Base-by-base conservation (phyloP, 805 yeast genomes). In the Metschnikowia lochheadii region DNA sequence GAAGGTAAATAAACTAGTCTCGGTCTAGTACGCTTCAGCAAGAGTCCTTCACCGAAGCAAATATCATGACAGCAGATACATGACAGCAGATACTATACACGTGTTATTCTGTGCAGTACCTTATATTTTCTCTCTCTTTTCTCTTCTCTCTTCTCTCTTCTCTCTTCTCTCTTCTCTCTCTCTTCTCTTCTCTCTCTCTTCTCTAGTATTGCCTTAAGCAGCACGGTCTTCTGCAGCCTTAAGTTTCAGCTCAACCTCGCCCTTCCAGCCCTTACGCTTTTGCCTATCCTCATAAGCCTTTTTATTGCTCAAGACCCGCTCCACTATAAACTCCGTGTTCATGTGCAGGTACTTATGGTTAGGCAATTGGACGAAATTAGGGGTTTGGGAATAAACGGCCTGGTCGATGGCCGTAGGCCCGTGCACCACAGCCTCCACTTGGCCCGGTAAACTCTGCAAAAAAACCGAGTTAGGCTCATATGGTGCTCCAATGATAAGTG, bases 211-310 rank as follows among this genome's bases (percentile, higher is more conserved):
- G 8, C 15, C 35, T 33, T 14, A 33, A 5, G 15, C 35, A 33
- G 7, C 3, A 5, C 20, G 4, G 4, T 17, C 36, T 6, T 41
- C 45, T 5, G 45, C 45, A 7, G 58, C 60, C 48, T 59, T 55
- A n/a, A 73, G 53, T 49, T 60, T 56, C 49, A 49, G 54, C 53
- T 73, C 78, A 10, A 58, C 59, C 57, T 78, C 84, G 18, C 83
- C 72, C 69, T 89, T 87, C 81, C 89, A 83, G 2, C 96, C 96
- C 70, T 94, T 92, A 54, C 83, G 82, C 49, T 80, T 75, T 69
- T 94, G 98, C 63, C 99, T 83, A 59, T 85, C 92, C 62, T 87
- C 89, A 64, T 88, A 94, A 17, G 82, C 78, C 20, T 78, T 80
- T 55, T 85, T 77, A 63, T 87, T 82, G 37, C 74, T 68, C 60